Conservation (phyloP, 257 asterid species). For the Galeopsis tetrahit region DNA sequence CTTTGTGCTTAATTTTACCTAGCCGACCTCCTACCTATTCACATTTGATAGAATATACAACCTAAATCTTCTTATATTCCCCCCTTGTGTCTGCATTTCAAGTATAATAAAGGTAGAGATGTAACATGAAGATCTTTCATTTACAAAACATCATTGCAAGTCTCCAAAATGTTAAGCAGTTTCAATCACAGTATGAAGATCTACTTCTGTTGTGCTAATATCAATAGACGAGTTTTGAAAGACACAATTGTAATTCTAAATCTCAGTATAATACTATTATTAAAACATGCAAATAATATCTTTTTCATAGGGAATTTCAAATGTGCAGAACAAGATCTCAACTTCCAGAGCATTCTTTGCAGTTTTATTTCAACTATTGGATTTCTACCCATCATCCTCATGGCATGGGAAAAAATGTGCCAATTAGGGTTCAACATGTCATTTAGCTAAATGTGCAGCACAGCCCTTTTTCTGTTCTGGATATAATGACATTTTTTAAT, state of each 20-base stretch:
- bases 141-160: slow-evolving; percentile 1
- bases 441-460: background rate
- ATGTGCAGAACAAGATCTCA: background rate
- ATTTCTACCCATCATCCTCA: background rate
- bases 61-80: slow-evolving; percentile 10
- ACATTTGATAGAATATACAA: background rate
- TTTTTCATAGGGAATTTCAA: background rate
- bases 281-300: slow-evolving; percentile 1
- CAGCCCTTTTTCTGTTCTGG: background rate
- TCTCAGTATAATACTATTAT: background rate
- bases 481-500: slow-evolving; percentile 4
- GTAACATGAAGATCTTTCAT: background rate
- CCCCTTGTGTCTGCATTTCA: slow-evolving; percentile 9
- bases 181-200: background rate
- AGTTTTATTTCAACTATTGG: background rate
- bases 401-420: background rate
- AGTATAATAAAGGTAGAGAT: background rate
- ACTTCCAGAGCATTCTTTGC: slow-evolving; percentile 5
- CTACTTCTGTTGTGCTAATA: background rate
- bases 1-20: slow-evolving; percentile 14
- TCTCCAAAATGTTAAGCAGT: background rate
- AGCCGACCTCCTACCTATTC: background rate
- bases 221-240: background rate
- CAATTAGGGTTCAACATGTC: too few relatives aligned
- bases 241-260: background rate